A percentile compares a stretch with the other conserved stretches of the same genome.
Conservation (phyloP, 78 protist genomes). For the Tieghemostelium lacteum region DNA sequence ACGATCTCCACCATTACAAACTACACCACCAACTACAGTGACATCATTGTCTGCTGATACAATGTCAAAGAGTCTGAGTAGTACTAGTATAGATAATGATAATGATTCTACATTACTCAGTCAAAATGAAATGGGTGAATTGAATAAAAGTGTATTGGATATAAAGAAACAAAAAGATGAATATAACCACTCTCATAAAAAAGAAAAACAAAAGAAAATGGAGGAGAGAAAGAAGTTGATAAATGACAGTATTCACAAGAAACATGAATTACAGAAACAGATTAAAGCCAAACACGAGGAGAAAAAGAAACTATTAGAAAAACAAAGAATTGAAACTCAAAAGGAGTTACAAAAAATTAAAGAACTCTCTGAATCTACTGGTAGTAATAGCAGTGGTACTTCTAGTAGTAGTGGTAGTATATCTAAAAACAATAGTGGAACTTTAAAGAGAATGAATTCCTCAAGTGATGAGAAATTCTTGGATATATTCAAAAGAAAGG, state of each 20-base stretch:
- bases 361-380: not conserved
- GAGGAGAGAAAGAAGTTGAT: slow-evolving; percentile 57
- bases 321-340: slow-evolving; percentile 26
- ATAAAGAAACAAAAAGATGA: slow-evolving; percentile 35
- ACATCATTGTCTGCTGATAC: no score
- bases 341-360: slow-evolving; percentile 31
- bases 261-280: slow-evolving; percentile 29
- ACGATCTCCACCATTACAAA: no score
- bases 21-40: no score
- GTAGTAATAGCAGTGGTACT: not conserved
- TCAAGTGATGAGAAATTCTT: slow-evolving; percentile 2
- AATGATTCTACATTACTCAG: not conserved
- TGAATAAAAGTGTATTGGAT: slow-evolving; percentile 15
- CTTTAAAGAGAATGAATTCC: not conserved
- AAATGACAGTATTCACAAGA: slow-evolving; percentile 43
- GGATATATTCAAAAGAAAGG: slow-evolving; percentile 9
- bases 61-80: no score
- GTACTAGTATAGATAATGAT: no score
- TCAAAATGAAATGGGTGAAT: not conserved
- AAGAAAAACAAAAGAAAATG: slow-evolving; percentile 49
- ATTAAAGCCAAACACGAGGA: slow-evolving; percentile 48
- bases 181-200: slow-evolving; percentile 23
- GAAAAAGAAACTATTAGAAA: slow-evolving; percentile 39
- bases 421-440: not conserved
- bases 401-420: not conserved